These are phyloP conservation scores for Penicillium hesseltinei DNA, from an alignment of 2,329 filamentous ascomycete genomes.

Conservation along the genomic window DNA sequence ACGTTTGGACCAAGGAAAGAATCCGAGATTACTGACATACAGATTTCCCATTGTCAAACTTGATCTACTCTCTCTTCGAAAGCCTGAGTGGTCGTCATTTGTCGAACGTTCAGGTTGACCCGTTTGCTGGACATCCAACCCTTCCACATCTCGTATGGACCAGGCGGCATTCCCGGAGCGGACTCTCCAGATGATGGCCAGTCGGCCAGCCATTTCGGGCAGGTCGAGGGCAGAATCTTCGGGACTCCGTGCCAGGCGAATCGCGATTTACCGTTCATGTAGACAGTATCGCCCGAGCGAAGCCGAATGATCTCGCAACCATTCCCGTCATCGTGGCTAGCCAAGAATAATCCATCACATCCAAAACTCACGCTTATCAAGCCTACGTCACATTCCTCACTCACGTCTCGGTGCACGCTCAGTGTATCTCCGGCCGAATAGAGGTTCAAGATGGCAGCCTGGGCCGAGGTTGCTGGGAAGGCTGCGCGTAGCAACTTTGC, in stretches of 20 bases:
- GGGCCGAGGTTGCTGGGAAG: conserved; percentile 74
- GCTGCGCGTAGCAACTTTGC: conserved; percentile 63
- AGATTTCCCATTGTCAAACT: neutral
- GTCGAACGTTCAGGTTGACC: conserved; percentile 87
- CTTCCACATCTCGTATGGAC: conserved; percentile 64
- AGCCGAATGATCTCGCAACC: conserved; percentile 59
- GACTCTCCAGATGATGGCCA: conserved; percentile 63
- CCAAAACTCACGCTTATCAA: conserved; percentile 85
- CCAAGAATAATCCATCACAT: conserved; percentile 85
- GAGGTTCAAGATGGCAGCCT: conserved; percentile 92
- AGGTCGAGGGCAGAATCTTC: conserved; percentile 76
- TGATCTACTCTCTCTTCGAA: neutral
- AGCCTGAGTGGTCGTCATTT: conserved; percentile 64
- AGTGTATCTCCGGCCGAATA: conserved; percentile 89
- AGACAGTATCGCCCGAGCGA: conserved; percentile 81
- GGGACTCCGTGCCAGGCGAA: conserved; percentile 97
- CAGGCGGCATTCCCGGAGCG: conserved; percentile 32
- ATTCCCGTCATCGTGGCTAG: conserved; percentile 60
- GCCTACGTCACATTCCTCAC: conserved; percentile 74
- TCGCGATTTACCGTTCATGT: conserved; percentile 78
- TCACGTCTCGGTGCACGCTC: conserved; percentile 90
- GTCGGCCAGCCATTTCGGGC: conserved; percentile 67
- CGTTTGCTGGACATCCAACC: conserved; percentile 88
- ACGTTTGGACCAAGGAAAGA: neutral
- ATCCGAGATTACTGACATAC: neutral